Base-by-base conservation (phyloP, 2,329 filamentous ascomycete species). In the Bretziella fagacearum region DNA sequence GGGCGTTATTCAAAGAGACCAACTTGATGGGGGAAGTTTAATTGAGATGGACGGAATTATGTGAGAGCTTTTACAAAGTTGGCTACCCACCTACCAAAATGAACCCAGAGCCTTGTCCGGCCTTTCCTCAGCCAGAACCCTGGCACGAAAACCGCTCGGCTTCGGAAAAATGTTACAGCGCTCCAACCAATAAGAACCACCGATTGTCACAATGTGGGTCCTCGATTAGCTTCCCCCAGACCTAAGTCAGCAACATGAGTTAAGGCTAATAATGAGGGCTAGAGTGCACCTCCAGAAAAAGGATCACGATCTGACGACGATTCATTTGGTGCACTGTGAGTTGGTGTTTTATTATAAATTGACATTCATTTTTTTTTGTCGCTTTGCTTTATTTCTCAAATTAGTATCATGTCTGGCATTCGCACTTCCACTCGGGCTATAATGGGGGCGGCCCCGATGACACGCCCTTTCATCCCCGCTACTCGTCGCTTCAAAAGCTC, bases 401-500 rank as follows among this genome's bases (percentile, higher is more conserved):
- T 17, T 27, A 15, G 15, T 25, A 43, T 27, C 17, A 44, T 42
- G 48, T 50, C 48, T 26, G 33, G 25, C 8, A 26, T 50, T n/a
- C 22, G 44, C 11, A 40, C 20, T 33, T 22, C 43, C 8, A 26
- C 40, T n/a, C 44, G 44, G 17, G 32, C 30, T 15, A 36, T 47
- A 17, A 20, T 32, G 3, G 25, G 33, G 4, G 26, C 36, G 13
- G 25, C 17, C 23, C 22, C 27, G 18, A 23, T 25, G n/a, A n/a
- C 32, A 29, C 44, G 32, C 59, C 66, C 53, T 62, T 67, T 26
- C 53, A 59, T 65, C 47, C 61, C 71, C 53, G 25, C 37, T 8
- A 23, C 47, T 27, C 66, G 69, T 57, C 69, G 76, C 59, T 69
- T 69, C 58, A 68, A 75, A 58, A 71, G 71, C 26, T 46, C 22